Evolutionary conservation across 2,329 filamentous ascomycete genomes (phyloP), one percentile per base, ranked within the genome.

Genomic region (Blumeriella jaapii): DNA sequence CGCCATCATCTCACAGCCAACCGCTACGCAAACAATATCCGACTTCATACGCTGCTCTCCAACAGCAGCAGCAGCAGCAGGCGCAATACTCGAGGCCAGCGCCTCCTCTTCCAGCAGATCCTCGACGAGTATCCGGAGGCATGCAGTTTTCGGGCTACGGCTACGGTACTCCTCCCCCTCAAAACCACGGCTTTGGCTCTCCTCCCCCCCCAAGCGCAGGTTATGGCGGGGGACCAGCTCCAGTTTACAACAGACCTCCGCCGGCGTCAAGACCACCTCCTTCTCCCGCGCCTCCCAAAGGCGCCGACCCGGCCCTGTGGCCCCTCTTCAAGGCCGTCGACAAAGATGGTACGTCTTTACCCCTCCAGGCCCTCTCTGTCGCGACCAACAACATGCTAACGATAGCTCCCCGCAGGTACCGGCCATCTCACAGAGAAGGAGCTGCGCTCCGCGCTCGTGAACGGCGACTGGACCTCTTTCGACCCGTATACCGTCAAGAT

Each of bases 381-480:
- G 18, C 10, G 14, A 27, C n/a, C 4, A 10, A 19, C 4, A 24
- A 17, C 14, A 30, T 12, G 8, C 22, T 29, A 20, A 32, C 30
- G 34, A n/a, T n/a, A n/a, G 24, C 12, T 4, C 15, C 18, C n/a
- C 22, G 4, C 27, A 73, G 79, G 76, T 37, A 85, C 72, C 33
- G 87, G 89, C 13, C 76, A 86, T 46, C 71, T 98, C 29, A 86
- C 82, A 2, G 87, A 94, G 60, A 69, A 69, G 33, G 89, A 96
- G 59, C 77, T 98, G 26, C 80, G 83, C 7, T 79, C 82, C 1
- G 91, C 91, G 13, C 75, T 98, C 5, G 87, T 96, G 40, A 98
- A 98, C 56, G 89, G 87, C 36, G 91, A 98, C 67, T 95, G 84
- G 74, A 84, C 84, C 1, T 74, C 85, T 4, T 98, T 98, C 58